Evolutionary conservation across 106 monocot species (phyloP).

Genomic region (Platanthera zijinensis): DNA sequence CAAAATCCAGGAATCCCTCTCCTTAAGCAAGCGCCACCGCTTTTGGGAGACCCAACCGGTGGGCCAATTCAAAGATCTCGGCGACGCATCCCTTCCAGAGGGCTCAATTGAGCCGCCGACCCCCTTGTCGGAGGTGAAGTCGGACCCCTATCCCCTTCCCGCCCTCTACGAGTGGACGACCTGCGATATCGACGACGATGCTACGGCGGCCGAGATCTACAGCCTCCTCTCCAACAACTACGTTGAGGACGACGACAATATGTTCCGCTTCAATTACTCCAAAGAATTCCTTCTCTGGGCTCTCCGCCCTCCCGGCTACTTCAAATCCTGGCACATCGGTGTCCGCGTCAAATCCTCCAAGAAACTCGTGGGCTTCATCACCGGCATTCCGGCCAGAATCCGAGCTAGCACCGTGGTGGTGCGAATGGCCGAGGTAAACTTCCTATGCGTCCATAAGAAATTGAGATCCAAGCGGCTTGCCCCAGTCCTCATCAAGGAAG

Average conservation of each 20-base stretch:
- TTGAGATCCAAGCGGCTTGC: constrained; percentile 71
- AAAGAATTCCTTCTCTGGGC: constrained; percentile 70
- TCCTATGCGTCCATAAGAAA: constrained; percentile 79
- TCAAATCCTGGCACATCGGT: constrained; percentile 69
- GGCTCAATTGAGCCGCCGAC: constrained; percentile 65
- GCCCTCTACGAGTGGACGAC: constrained; percentile 66
- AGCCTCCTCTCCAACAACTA: constrained; percentile 68
- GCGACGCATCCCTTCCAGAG: constrained; percentile 38
- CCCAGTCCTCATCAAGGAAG: constrained; percentile 76
- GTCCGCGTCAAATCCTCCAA: constrained; percentile 48
- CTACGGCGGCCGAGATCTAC: constrained; percentile 55
- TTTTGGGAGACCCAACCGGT: constrained; percentile 95
- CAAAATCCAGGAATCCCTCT: constrained; percentile 49
- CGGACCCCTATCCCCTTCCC: constrained; percentile 64
- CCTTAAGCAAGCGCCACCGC: constrained; percentile 39
- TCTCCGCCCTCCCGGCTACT: constrained; percentile 63
- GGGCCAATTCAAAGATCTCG: constrained; percentile 67
- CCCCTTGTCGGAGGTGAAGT: constrained; percentile 49
- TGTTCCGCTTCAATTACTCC: constrained; percentile 93
- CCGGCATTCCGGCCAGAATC: constrained; percentile 66
- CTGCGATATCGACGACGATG: constrained; percentile 57
- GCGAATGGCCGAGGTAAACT: constrained; percentile 74
- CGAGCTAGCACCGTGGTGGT: constrained; percentile 36
- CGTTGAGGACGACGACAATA: constrained; percentile 89
- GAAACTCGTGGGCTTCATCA: constrained; percentile 87